Base-by-base conservation (phyloP, 345 rosid genomes). In the Hibiscus trionum region DNA sequence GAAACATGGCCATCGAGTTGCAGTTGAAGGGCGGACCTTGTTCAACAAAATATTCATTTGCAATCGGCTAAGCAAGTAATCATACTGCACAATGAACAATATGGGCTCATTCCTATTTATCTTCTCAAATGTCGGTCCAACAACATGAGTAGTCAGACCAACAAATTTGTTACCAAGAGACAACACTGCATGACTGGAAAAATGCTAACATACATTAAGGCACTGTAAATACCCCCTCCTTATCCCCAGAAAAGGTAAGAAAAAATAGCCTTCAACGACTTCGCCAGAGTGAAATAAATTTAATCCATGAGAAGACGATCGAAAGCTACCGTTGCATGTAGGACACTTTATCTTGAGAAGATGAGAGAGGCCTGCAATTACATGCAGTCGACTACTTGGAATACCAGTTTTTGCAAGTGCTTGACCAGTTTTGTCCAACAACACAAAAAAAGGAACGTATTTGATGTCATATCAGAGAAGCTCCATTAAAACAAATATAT, bases 371-470 rank as follows among this genome's bases (percentile, higher is more conserved):
- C 96, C 97, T 0, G 97, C 98, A 27, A 91, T 85, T 57, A 90
- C 97, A 80, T 90, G 98, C 17, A 85, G 82, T 62, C 96, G 86
- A 75, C 93, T 94, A 80, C 81, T 84, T 4, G 97, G 98, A 72
- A 91, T 75, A 61, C 98, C 95, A 0, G 95, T 91, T 61, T 90
- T 94, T 26, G 91, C 96, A 72, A 91, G 75, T 7, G 97, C 95
- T 56, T 71, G 83, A 71, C 97, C 96, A 12, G 86, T 78, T 74
- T 86, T 87, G 78, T 91, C 97, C 93, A 94, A 76, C 78, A 91
- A 65, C 71, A 88, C 93, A 82, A 88, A 94, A 85, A 97, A 91
- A 75, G 98, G 97, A 61, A 91, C 96, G 33, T 91, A 91, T 78
- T 77, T 86, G 75, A 91, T 84, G 78, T 90, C 97, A 78, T 94